A percentile compares a stretch with the other conserved stretches of the same genome.
phyloP scores from a whole-genome alignment of 2,329 filamentous ascomycete species.

The Beauveria brongniartii region DNA sequence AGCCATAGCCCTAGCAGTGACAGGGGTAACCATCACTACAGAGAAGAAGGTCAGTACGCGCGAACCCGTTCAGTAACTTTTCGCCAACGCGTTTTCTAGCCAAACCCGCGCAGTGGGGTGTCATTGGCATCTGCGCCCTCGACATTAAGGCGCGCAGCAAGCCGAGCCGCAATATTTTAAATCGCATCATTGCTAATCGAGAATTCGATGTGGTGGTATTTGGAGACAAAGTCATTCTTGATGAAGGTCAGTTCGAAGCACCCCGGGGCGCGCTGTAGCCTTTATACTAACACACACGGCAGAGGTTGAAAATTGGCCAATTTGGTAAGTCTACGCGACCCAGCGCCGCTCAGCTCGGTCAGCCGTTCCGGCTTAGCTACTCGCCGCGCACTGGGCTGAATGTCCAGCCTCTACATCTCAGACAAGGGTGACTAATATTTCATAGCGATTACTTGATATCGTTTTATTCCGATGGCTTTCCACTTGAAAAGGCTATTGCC shows the following conservation, averaged over 20 bases:
- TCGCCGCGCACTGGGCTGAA: conserved; percentile 12
- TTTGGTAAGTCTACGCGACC: conserved; percentile 50
- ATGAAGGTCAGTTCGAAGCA: conserved; percentile 54
- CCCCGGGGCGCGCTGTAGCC: conserved; percentile 10
- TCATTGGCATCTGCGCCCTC: conserved; percentile 89
- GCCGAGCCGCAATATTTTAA: conserved; percentile 91
- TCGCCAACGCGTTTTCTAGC: conserved; percentile 26
- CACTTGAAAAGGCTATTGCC: conserved; percentile 90
- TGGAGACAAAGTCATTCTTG: conserved; percentile 96
- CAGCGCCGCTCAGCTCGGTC: conserved; percentile 21
- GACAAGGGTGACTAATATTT: conserved; percentile 17
- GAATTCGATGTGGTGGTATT: conserved; percentile 98
- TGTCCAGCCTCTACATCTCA: not conserved
- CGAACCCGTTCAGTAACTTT: not conserved
- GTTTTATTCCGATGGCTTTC: conserved; percentile 97
- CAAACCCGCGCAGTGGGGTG: conserved; percentile 53
- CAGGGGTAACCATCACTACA: conserved; percentile 43
- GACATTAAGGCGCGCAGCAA: conserved; percentile 96
- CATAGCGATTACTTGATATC: conserved; percentile 83
- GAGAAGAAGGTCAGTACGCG: conserved; percentile 40
- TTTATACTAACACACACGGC: conserved; percentile 5
- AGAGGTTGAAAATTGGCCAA: conserved; percentile 91
- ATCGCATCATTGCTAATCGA: conserved; percentile 77
- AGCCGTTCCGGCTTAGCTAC: conserved; percentile 26
- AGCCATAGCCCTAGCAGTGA: conserved; percentile 75